These are phyloP conservation scores for Solanum neorickii DNA, from an alignment of 257 asterid genomes.

Conservation along the genomic window DNA sequence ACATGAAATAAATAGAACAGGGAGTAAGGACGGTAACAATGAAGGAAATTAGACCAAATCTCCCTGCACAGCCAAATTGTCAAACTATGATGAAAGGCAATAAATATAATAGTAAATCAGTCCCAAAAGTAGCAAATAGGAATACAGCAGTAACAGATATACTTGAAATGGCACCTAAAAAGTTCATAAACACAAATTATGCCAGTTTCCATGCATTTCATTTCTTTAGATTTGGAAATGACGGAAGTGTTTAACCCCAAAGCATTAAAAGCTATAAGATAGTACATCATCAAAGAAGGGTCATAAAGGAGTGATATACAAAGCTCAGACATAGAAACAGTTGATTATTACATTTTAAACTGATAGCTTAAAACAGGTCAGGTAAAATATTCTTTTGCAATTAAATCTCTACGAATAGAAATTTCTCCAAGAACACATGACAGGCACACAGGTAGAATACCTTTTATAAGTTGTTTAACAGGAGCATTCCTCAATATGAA, in stretches of 20 bases:
- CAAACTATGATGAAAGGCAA: background rate
- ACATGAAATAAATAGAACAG: background rate
- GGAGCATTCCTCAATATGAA: conserved; percentile 70
- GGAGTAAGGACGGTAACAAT: background rate
- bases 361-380: background rate
- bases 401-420: background rate
- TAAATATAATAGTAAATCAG: background rate
- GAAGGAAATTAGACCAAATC: background rate
- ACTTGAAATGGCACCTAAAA: background rate
- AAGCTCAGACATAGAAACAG: background rate
- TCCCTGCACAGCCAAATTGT: background rate
- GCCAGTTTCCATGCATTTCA: background rate
- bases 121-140: background rate
- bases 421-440: background rate
- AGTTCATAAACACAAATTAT: background rate
- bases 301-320: background rate
- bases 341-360: background rate
- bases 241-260: background rate
- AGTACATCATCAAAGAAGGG: background rate
- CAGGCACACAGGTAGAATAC: conserved; percentile 17
- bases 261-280: background rate
- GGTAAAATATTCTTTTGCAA: background rate
- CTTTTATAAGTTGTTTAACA: conserved; percentile 47
- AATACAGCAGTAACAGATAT: background rate
- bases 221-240: background rate